These are phyloP conservation scores for Taiwanofungus camphoratus DNA, from an alignment of 1,284 basidiomycete species.

Conservation along the genomic window DNA sequence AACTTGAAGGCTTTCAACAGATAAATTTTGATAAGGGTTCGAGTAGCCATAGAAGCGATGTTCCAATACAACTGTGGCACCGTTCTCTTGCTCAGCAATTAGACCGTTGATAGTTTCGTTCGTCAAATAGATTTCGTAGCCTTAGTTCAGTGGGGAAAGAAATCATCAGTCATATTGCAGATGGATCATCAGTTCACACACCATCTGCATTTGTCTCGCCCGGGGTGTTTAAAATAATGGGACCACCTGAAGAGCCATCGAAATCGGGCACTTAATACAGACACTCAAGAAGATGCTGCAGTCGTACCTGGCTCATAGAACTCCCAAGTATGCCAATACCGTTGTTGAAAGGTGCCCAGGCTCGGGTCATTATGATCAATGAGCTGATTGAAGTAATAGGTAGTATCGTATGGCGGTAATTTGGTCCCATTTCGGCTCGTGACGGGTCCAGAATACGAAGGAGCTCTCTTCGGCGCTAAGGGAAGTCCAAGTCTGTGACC, in stretches of 20 bases:
- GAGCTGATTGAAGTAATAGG: slow-evolving; percentile 64
- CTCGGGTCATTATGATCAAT: slow-evolving; percentile 66
- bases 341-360: slow-evolving; percentile 75
- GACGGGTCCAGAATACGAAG: slow-evolving; percentile 18
- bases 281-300: background rate
- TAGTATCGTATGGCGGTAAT: slow-evolving; percentile 29
- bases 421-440: slow-evolving; percentile 21
- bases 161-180: slow-evolving; percentile 1
- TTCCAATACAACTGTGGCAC: slow-evolving; percentile 55
- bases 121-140: slow-evolving; percentile 52
- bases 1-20: slow-evolving; percentile 47
- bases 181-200: slow-evolving; percentile 12
- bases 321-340: slow-evolving; percentile 63
- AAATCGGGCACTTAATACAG: background rate
- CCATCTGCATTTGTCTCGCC: slow-evolving; percentile 43
- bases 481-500: too few relatives aligned
- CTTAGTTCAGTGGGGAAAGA: slow-evolving; percentile 26
- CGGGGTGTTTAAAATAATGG: slow-evolving; percentile 56
- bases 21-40: slow-evolving; percentile 57
- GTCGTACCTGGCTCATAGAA: slow-evolving; percentile 49
- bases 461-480: too few relatives aligned
- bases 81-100: slow-evolving; percentile 63
- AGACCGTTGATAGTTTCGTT: slow-evolving; percentile 60
- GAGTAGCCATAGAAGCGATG: slow-evolving; percentile 50
- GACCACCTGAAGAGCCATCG: slow-evolving; percentile 43